Percentiles rank a stretch among this genome's conserved stretches.
Evolutionary conservation across 2,329 filamentous ascomycete species (phyloP).

Genomic region (Chaetomiaceae sp.): DNA sequence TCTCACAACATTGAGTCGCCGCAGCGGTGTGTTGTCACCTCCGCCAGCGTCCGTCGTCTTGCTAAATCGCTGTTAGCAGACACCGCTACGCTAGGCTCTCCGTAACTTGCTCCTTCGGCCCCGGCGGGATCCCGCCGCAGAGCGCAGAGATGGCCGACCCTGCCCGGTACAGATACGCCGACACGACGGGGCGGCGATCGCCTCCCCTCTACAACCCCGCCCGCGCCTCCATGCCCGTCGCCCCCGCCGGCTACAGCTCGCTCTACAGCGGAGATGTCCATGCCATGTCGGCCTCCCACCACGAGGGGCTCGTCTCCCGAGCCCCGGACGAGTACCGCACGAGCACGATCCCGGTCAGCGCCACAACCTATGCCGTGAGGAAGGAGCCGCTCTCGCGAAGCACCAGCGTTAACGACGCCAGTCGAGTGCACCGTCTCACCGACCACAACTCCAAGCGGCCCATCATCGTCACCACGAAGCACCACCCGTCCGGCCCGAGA

Average conservation of each 20-base stretch:
- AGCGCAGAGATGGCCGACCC: slow-evolving; percentile 21
- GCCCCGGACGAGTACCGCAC: slow-evolving; percentile 29
- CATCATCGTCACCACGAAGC: slow-evolving; percentile 52
- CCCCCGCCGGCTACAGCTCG: slow-evolving; percentile 43
- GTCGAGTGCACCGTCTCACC: slow-evolving; percentile 45
- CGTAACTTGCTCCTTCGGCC: not conserved
- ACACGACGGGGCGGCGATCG: slow-evolving; percentile 18
- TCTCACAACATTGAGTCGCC: not conserved
- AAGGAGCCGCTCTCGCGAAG: slow-evolving; percentile 45
- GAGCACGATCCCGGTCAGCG: slow-evolving; percentile 36
- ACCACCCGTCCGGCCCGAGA: slow-evolving; percentile 32
- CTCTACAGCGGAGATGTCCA: slow-evolving; percentile 50
- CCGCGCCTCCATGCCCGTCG: slow-evolving; percentile 46
- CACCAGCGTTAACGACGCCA: slow-evolving; percentile 40
- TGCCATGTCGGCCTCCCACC: slow-evolving; percentile 40
- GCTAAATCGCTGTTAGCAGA: not conserved
- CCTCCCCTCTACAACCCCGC: slow-evolving; percentile 40
- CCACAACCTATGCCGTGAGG: slow-evolving; percentile 51
- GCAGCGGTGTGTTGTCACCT: not conserved
- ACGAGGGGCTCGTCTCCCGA: slow-evolving; percentile 25
- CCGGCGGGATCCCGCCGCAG: slow-evolving; percentile 6
- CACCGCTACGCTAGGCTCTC: not conserved
- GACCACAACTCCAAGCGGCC: slow-evolving; percentile 46
- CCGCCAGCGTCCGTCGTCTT: not conserved
- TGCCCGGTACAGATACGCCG: slow-evolving; percentile 19